phyloP scores from a whole-genome alignment of 805 yeast species.

The Monosporozyma servazzii region DNA sequence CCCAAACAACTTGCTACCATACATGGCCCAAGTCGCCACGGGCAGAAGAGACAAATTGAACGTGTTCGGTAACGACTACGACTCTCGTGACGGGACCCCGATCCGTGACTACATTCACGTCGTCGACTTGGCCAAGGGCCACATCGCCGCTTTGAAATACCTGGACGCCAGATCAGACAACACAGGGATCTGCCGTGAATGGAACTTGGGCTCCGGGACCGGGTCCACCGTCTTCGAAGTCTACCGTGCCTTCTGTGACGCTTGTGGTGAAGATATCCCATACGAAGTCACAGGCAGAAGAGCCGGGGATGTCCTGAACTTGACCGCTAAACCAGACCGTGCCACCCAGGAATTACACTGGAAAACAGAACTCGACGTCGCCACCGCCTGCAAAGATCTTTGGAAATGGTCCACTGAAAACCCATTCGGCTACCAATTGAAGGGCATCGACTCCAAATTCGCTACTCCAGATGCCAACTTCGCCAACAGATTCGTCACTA shows the following conservation, averaged over 20 bases:
- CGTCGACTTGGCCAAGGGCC: constrained; percentile 70
- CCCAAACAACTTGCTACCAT: constrained; percentile 70
- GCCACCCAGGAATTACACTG: constrained; percentile 61
- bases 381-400: constrained; percentile 58
- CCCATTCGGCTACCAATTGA: constrained; percentile 47
- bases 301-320: constrained; percentile 65
- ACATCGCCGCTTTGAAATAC: constrained; percentile 58
- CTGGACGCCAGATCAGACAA: constrained; percentile 29
- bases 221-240: constrained; percentile 77
- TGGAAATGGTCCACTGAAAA: constrained; percentile 72
- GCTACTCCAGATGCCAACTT: constrained; percentile 18
- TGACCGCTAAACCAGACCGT: constrained; percentile 61
- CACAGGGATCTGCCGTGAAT: constrained; percentile 53
- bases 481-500: constrained; percentile 22
- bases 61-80: constrained; percentile 68
- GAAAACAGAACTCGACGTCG: constrained; percentile 47
- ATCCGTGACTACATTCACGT: constrained; percentile 78
- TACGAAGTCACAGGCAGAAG: constrained; percentile 59
- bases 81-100: constrained; percentile 69
- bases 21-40: constrained; percentile 67
- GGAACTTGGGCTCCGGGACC: constrained; percentile 77
- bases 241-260: constrained; percentile 51
- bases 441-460: constrained; percentile 19
- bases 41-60: constrained; percentile 56
- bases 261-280: constrained; percentile 56